These are phyloP conservation scores for Curvularia spicifera DNA, from an alignment of 2,329 filamentous ascomycete genomes.

Conservation along the genomic window DNA sequence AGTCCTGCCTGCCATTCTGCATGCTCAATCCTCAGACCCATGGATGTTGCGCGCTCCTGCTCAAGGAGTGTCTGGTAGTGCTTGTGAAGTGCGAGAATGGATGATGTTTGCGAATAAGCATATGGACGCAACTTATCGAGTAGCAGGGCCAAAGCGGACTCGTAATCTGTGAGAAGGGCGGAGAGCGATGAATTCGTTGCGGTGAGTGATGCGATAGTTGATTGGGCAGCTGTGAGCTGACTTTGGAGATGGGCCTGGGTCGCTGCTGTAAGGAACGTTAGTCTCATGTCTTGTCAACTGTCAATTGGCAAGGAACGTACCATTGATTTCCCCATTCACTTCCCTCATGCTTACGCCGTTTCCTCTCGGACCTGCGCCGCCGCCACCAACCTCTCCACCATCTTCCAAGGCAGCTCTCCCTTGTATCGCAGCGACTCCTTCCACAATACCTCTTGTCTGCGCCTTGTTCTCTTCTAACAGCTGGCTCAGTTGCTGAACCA, in stretches of 20 bases:
- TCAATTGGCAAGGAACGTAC: slow-evolving; percentile 25
- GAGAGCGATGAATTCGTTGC: slow-evolving; percentile 36
- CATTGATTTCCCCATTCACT: slow-evolving; percentile 47
- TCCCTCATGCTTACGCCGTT: slow-evolving; percentile 29
- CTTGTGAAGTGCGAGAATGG: slow-evolving; percentile 54
- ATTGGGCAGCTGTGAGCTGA: slow-evolving; percentile 41
- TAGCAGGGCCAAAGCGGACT: slow-evolving; percentile 49
- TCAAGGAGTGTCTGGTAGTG: slow-evolving; percentile 57
- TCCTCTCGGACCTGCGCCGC: neutral
- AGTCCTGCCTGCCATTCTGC: slow-evolving; percentile 58
- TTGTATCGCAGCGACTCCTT: slow-evolving; percentile 48
- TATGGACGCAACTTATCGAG: slow-evolving; percentile 44
- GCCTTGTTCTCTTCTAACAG: slow-evolving; percentile 50
- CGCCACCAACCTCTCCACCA: slow-evolving; percentile 30
- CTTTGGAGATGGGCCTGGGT: slow-evolving; percentile 40
- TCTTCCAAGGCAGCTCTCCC: slow-evolving; percentile 44
- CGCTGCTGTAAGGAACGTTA: slow-evolving; percentile 33
- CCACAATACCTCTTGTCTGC: slow-evolving; percentile 48
- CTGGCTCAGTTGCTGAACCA: slow-evolving; percentile 51
- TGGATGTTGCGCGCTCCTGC: slow-evolving; percentile 52
- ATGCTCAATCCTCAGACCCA: slow-evolving; percentile 56
- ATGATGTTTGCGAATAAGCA: slow-evolving; percentile 52
- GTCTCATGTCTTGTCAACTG: neutral
- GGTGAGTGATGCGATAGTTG: slow-evolving; percentile 34
- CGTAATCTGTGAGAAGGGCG: slow-evolving; percentile 50